A percentile compares a stretch with the other conserved stretches of the same genome.
phyloP scores from a whole-genome alignment of 192 early-diverging fungal genomes.

The Mortierella hygrophila region DNA sequence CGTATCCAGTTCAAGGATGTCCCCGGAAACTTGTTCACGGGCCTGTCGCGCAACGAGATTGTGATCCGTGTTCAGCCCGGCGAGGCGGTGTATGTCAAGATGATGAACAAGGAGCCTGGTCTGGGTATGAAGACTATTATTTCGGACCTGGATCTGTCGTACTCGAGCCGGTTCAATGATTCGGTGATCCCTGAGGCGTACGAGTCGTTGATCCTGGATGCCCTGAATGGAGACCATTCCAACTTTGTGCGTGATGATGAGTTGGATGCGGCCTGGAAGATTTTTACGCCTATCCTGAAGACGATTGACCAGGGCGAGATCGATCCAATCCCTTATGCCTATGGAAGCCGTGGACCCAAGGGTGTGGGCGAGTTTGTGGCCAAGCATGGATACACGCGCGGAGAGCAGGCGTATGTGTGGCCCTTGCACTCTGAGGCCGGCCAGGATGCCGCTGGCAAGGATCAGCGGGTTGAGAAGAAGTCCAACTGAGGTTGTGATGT shows the following conservation, averaged over 20 bases:
- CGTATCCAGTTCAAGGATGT: conserved; percentile 98
- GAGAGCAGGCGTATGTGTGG: conserved; percentile 62
- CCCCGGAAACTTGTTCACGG: conserved; percentile 83
- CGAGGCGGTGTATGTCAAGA: conserved; percentile 97
- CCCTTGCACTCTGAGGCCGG: conserved; percentile 48
- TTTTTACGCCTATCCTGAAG: conserved; percentile 97
- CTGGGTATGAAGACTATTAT: conserved; percentile 86
- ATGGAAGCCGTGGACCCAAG: conserved; percentile 87
- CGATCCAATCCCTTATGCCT: conserved; percentile 78
- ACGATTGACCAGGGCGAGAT: conserved; percentile 68
- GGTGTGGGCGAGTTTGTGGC: conserved; percentile 81
- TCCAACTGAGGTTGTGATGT: neutral
- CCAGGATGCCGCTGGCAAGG: conserved; percentile 31
- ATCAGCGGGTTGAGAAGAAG: conserved; percentile 19
- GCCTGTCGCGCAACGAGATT: conserved; percentile 92
- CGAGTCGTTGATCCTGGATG: conserved; percentile 94
- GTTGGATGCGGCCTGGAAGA: conserved; percentile 96
- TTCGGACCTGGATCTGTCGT: conserved; percentile 95
- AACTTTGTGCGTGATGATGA: conserved; percentile 96
- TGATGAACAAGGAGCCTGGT: conserved; percentile 95
- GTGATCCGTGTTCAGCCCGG: conserved; percentile 95
- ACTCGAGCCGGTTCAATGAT: conserved; percentile 89
- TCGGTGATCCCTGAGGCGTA: conserved; percentile 97
- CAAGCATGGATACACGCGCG: conserved; percentile 64
- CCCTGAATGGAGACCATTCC: conserved; percentile 91